Evolutionary conservation across 139 green algal species (phyloP).

Genomic region (Picochlorum sp.): DNA sequence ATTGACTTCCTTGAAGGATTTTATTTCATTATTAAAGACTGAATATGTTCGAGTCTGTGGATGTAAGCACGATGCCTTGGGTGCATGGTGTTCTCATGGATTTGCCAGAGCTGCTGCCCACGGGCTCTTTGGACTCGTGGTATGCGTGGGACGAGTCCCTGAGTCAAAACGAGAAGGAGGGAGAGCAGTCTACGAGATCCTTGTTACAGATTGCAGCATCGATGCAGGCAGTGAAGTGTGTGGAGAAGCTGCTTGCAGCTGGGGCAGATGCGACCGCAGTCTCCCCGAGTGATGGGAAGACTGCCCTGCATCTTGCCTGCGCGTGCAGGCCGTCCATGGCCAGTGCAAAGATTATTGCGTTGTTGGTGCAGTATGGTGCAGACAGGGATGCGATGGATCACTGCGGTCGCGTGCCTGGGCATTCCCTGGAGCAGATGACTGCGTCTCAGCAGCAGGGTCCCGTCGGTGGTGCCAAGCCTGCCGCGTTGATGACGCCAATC

Average conservation of each 20-base stretch:
- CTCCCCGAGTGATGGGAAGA: not conserved
- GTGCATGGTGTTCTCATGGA: too few relatives aligned
- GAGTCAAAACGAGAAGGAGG: not conserved
- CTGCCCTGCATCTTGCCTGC: not conserved
- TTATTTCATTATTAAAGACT: too few relatives aligned
- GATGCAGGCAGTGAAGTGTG: not conserved
- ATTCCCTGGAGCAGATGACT: not conserved
- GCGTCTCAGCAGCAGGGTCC: not conserved
- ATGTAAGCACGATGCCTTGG: too few relatives aligned
- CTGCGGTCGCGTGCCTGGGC: not conserved
- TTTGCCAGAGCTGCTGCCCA: too few relatives aligned
- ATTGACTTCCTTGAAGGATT: too few relatives aligned
- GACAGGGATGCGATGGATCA: not conserved
- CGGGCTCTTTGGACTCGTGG: not conserved
- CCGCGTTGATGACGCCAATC: not conserved
- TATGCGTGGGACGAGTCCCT: not conserved
- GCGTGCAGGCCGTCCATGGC: not conserved
- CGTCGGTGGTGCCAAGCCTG: not conserved
- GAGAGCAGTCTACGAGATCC: not conserved
- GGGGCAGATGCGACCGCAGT: not conserved
- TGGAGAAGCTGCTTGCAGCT: not conserved
- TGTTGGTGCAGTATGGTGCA: not conserved
- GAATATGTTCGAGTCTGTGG: too few relatives aligned
- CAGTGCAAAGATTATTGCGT: not conserved
- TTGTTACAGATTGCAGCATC: not conserved